Evolutionary conservation across 495 filamentous ascomycete genomes (phyloP), one percentile per base, ranked within the genome.

Genomic region (Podospora fimiseda): DNA sequence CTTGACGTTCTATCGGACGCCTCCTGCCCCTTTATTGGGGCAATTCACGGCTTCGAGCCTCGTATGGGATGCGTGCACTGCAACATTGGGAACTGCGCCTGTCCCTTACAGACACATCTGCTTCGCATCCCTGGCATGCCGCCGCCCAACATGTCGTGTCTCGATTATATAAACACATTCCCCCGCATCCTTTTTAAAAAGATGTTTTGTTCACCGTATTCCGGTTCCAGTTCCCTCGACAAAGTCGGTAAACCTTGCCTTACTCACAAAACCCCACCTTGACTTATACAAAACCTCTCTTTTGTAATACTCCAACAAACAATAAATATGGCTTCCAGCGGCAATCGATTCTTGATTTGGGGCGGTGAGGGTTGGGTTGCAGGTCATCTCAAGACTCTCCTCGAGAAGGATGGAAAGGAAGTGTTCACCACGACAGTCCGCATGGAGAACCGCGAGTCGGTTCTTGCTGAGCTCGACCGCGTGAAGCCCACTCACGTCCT

Each of bases 351-450:
- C 55, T 65, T 84, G 21, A 78, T 84, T 51, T 83, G 80, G 80
- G 80, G 81, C 30, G 80, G 78, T 54, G 74, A 74, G 55, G 80
- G 81, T 41, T 84, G 80, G 81, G 74, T 84, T 56, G 81, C 82
- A 42, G 75, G 79, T 42, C 82, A 86, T 55, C 73, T 86, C 43
- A 81, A 85, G 69, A 66, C 65, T n/a, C 66, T 85, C 45, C 67
- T 85, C 9, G 78, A 81, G 63, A 68, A 66, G 48, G 79, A 84
- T 62, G 80, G 78, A 59, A 82, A 83, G 67, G 74, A 82, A 57
- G 78, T 81, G 38, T 63, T 72, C 57, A 71, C 66, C 21, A 83
- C 80, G 3, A 80, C 76, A 3, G 65, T 82, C 18, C 78, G 81
- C 54, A 83, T 82, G 81, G 78, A 84, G 60, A 74, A 82, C 50